Evolutionary conservation across 306 rosid genomes (phyloP), one percentile per base, ranked within the genome.

Genomic region (Medicago ruthenica): DNA sequence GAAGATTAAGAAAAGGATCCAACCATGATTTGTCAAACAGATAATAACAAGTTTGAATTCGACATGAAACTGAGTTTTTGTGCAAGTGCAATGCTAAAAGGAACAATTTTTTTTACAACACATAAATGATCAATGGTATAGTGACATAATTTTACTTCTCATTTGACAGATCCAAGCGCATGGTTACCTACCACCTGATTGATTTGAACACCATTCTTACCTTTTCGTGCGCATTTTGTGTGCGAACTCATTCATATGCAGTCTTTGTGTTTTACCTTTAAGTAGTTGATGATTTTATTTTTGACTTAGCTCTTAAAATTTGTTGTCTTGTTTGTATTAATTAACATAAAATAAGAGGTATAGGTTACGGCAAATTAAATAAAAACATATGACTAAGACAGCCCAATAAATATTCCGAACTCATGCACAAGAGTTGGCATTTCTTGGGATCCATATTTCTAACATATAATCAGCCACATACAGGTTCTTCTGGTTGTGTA

Each of bases 401-500:
- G 41, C 3, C 8, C 68, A 39, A 67, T 40, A 39, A 44, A 55
- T 17, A 45, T 73, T 13, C 15, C 3, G 39, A 80, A 50, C 48
- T 73, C 63, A 76, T 73, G 77, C 77, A 78, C 57, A 75, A 22
- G 57, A 73, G 61, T 18, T 66, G 76, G 75, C 21, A 76, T 34
- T 71, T 79, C 77, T 64, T 62, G 14, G 36, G 60, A 57, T 10
- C 22, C 69, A 77, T 57, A 68, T 44, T 67, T 85, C 80, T 79
- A 77, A 80, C 48, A 80, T 79, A 51, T 74, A 79, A 57, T 34
- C 4, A 18, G 76, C 76, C 79, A 17, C 61, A 70, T 66, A 78
- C 86, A 84, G 82, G 73, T 85, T 79, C 85, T 78, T 81, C 71
- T 80, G 79, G 78, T 61, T 50, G 17, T 54, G 65, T 57, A 54